These are phyloP conservation scores for Aspergillus bertholletiae DNA, from an alignment of 495 filamentous ascomycete genomes.

Conservation along the genomic window DNA sequence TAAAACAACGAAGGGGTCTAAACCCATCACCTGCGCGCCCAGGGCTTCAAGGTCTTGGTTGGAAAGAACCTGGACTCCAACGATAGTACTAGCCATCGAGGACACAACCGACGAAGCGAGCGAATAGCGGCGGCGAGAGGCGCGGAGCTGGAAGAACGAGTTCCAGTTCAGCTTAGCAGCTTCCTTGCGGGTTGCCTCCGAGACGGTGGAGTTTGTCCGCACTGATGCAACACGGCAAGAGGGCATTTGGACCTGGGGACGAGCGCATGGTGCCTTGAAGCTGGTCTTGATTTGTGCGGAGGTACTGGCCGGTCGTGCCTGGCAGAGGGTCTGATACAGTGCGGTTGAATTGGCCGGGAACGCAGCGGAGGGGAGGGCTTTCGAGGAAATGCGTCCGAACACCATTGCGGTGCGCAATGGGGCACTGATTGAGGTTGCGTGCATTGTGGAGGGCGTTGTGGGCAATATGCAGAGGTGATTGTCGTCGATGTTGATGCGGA, in stretches of 20 bases:
- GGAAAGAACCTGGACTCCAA: slow-evolving; percentile 60
- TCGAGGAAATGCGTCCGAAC: slow-evolving; percentile 21
- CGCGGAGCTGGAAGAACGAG: slow-evolving; percentile 86
- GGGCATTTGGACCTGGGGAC: slow-evolving; percentile 16
- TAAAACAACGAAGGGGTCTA: slow-evolving; percentile 84
- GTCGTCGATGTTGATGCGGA: slow-evolving; percentile 11
- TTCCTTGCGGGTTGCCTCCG: slow-evolving; percentile 19
- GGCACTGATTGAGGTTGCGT: slow-evolving; percentile 22
- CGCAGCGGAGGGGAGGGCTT: slow-evolving; percentile 20
- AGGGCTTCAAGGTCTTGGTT: slow-evolving; percentile 64
- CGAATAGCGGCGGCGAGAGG: slow-evolving; percentile 76
- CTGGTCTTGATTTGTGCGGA: slow-evolving; percentile 10
- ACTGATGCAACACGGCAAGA: slow-evolving; percentile 32
- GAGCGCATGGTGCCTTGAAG: slow-evolving; percentile 14
- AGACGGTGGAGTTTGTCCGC: slow-evolving; percentile 34
- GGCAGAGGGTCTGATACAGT: slow-evolving; percentile 18
- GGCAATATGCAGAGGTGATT: slow-evolving; percentile 1
- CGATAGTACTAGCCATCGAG: slow-evolving; percentile 51
- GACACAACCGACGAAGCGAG: slow-evolving; percentile 69
- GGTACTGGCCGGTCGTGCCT: slow-evolving; percentile 16
- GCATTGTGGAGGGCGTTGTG: slow-evolving; percentile 13
- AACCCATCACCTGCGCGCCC: slow-evolving; percentile 62
- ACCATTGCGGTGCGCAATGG: slow-evolving; percentile 31
- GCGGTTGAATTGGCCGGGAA: slow-evolving; percentile 12
- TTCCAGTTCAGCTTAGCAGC: slow-evolving; percentile 74